These are phyloP conservation scores for Aspergillus sp. DNA, from an alignment of 2,329 filamentous ascomycete species.

Conservation along the genomic window DNA sequence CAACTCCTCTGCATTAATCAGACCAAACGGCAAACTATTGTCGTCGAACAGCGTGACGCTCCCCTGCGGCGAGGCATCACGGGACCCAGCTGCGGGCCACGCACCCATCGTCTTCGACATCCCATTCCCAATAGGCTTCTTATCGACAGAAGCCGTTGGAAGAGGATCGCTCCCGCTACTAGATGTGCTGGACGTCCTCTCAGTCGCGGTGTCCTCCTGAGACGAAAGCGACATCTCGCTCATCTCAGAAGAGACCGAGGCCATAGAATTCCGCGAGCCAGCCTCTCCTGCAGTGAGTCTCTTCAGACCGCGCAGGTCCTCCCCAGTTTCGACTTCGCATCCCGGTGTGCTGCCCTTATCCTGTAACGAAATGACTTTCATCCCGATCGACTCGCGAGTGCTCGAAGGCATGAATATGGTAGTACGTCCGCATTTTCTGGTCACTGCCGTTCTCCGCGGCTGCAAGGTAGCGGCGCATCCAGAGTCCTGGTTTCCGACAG, in stretches of 20 bases:
- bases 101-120: conserved; percentile 32
- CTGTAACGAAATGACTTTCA: conserved; percentile 63
- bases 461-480: conserved; percentile 62
- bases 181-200: conserved; percentile 8
- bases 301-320: conserved; percentile 15
- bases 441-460: conserved; percentile 60
- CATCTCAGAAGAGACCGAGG: conserved; percentile 35
- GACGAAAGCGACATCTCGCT: conserved; percentile 39
- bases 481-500: conserved; percentile 59
- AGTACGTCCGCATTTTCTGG: conserved; percentile 60
- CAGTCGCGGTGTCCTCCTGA: conserved; percentile 23
- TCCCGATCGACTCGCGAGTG: conserved; percentile 58
- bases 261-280: conserved; percentile 30
- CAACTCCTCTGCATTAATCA: conserved; percentile 67
- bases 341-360: conserved; percentile 30
- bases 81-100: conserved; percentile 35
- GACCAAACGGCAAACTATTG: conserved; percentile 57
- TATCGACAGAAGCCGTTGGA: conserved; percentile 30
- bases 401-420: conserved; percentile 69
- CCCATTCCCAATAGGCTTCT: conserved; percentile 25
- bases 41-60: conserved; percentile 61
- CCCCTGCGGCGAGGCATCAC: conserved; percentile 53
- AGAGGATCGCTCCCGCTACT: conserved; percentile 31
- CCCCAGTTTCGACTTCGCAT: conserved; percentile 33
- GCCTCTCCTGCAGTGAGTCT: neutral